Conservation (phyloP, 495 filamentous ascomycete species). For the Haplographium delicatum region DNA sequence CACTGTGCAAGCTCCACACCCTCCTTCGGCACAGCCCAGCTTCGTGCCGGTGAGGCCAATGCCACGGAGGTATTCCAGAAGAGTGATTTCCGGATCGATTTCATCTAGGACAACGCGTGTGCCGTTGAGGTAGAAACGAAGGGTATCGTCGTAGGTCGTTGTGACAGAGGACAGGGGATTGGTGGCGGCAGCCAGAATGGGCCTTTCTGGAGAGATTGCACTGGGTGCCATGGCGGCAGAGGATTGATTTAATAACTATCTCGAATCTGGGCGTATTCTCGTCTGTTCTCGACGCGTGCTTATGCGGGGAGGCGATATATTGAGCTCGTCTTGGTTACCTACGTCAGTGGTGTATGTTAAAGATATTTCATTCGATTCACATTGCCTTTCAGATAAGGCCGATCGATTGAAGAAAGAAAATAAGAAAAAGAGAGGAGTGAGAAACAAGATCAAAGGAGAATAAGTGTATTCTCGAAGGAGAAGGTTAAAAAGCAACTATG, state of each 20-base stretch:
- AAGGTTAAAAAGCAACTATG: not conserved
- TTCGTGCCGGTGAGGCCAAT: conserved; percentile 79
- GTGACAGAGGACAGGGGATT: conserved; percentile 43
- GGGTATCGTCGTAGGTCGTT: conserved; percentile 57
- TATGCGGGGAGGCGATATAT: no score
- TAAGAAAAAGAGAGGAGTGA: conserved; percentile 7
- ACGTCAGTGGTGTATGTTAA: no score
- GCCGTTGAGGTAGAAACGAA: conserved; percentile 92
- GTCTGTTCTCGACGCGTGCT: no score
- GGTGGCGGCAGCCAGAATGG: conserved; percentile 15
- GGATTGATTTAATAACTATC: not conserved
- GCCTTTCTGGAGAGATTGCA: conserved; percentile 36
- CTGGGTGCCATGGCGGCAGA: conserved; percentile 40
- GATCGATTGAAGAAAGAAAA: no score
- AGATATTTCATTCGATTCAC: no score
- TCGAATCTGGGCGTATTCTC: not conserved
- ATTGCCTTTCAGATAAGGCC: no score
- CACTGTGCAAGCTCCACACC: conserved; percentile 95
- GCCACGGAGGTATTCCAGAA: conserved; percentile 84
- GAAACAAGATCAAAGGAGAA: not conserved
- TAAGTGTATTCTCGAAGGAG: conserved; percentile 1
- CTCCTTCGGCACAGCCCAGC: conserved; percentile 86
- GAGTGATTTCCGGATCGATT: conserved; percentile 86
- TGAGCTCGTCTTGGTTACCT: no score
- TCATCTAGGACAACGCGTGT: conserved; percentile 68